Percentiles rank a stretch among this genome's conserved stretches.
These are phyloP conservation scores for Quercus variabilis DNA, from an alignment of 306 rosid species.

Conservation along the genomic window DNA sequence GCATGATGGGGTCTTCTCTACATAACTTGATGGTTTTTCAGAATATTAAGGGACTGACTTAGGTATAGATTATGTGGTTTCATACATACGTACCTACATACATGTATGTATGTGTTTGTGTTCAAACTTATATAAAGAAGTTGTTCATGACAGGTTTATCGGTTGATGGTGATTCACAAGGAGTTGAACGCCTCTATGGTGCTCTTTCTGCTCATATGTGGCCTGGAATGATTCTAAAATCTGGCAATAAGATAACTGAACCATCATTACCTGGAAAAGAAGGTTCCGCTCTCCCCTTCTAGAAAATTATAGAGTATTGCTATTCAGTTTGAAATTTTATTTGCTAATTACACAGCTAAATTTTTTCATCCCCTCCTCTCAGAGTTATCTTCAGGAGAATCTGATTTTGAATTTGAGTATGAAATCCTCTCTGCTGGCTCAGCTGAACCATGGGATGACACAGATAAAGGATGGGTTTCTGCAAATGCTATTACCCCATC, in stretches of 20 bases:
- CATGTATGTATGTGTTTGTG: neutral
- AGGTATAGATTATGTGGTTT: too few relatives aligned
- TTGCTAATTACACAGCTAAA: slow-evolving; percentile 15
- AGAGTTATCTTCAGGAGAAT: slow-evolving; percentile 85
- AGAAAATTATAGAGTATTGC: neutral
- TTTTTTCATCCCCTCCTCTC: slow-evolving; percentile 22
- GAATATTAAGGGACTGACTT: too few relatives aligned
- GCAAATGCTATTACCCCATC: slow-evolving; percentile 31
- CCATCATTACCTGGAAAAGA: slow-evolving; percentile 64
- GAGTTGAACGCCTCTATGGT: slow-evolving; percentile 79
- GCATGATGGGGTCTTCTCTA: neutral
- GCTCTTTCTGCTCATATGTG: slow-evolving; percentile 95
- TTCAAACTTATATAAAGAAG: slow-evolving; percentile 1
- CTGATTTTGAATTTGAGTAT: slow-evolving; percentile 76
- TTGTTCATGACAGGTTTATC: slow-evolving; percentile 65
- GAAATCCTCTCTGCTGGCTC: slow-evolving; percentile 68
- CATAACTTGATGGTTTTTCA: too few relatives aligned
- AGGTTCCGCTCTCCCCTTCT: slow-evolving; percentile 38
- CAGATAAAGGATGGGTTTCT: slow-evolving; percentile 57
- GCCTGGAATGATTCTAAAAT: slow-evolving; percentile 91
- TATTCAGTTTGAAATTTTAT: neutral
- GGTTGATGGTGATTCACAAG: slow-evolving; percentile 77
- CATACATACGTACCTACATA: neutral
- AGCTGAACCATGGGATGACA: slow-evolving; percentile 72
- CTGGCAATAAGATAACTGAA: slow-evolving; percentile 63